Percentiles rank a stretch among this genome's conserved stretches.
Conservation (phyloP, 1,284 basidiomycete genomes). For the Termitomyces sp. region DNA sequence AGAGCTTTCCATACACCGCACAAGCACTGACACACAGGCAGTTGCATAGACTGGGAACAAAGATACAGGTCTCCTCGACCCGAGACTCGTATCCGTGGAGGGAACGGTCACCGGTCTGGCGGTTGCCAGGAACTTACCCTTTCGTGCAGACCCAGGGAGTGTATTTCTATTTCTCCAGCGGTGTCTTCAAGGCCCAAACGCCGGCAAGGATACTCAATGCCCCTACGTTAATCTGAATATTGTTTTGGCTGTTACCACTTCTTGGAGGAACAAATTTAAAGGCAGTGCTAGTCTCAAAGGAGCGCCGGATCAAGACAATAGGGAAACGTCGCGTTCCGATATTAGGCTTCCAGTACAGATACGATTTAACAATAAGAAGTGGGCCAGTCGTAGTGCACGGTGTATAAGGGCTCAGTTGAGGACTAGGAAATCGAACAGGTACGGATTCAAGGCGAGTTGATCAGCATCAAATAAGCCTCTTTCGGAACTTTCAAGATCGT, state of each 20-base stretch:
- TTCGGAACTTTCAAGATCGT: not conserved
- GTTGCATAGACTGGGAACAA: too few relatives aligned
- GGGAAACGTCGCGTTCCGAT: not conserved
- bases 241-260: not conserved
- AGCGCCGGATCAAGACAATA: not conserved
- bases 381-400: not conserved
- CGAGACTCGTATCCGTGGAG: too few relatives aligned
- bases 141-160: not conserved
- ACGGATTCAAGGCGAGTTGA: not conserved
- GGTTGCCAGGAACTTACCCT: not conserved
- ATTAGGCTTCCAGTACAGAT: not conserved
- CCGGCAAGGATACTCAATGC: not conserved
- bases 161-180: not conserved
- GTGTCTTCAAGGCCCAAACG: not conserved
- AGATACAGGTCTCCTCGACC: too few relatives aligned
- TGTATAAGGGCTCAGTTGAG: constrained; percentile 12
- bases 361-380: not conserved
- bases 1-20: not conserved
- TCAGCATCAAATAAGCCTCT: not conserved
- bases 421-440: not conserved
- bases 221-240: not conserved
- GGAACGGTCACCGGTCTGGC: too few relatives aligned
- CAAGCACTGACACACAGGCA: not conserved
- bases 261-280: not conserved
- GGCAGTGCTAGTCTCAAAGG: constrained; percentile 5